These are phyloP conservation scores for Monosporascus sp. DNA, from an alignment of 2,329 filamentous ascomycete species.

Conservation along the genomic window DNA sequence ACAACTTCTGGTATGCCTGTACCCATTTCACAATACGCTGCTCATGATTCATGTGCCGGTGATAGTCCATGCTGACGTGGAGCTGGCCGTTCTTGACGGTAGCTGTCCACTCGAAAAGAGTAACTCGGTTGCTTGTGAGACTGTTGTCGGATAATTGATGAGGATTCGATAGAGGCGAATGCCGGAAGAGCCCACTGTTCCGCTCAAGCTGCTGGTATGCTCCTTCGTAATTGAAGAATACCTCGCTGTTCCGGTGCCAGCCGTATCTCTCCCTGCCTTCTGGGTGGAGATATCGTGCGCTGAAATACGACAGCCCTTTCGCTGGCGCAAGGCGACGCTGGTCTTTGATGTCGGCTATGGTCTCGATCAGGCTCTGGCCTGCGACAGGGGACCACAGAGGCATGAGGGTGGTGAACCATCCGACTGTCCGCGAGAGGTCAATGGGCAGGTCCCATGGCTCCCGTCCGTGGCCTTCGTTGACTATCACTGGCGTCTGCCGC, in stretches of 20 bases:
- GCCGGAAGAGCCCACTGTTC: neutral
- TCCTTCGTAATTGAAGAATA: neutral
- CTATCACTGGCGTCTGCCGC: slow-evolving; percentile 30
- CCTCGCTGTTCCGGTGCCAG: neutral
- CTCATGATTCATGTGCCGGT: neutral
- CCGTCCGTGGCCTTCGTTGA: slow-evolving; percentile 21
- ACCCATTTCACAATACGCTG: neutral
- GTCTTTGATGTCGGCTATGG: neutral
- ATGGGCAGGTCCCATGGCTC: slow-evolving; percentile 27
- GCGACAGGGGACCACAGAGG: slow-evolving; percentile 20
- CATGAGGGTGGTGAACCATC: slow-evolving; percentile 40
- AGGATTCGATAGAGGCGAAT: neutral
- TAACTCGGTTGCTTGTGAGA: neutral
- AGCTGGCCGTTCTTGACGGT: neutral
- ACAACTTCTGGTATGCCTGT: neutral
- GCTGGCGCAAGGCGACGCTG: neutral
- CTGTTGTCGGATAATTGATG: neutral
- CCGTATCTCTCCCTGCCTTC: neutral
- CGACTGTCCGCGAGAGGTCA: slow-evolving; percentile 34
- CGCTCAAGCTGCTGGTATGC: neutral
- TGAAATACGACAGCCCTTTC: neutral
- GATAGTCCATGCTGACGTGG: neutral
- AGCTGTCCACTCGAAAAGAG: neutral
- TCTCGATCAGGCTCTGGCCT: neutral
- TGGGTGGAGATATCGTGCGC: neutral